Percentiles rank a stretch among this genome's conserved stretches.
These are phyloP conservation scores for Aspergillus floridensis DNA, from an alignment of 2,329 filamentous ascomycete genomes.

Conservation along the genomic window DNA sequence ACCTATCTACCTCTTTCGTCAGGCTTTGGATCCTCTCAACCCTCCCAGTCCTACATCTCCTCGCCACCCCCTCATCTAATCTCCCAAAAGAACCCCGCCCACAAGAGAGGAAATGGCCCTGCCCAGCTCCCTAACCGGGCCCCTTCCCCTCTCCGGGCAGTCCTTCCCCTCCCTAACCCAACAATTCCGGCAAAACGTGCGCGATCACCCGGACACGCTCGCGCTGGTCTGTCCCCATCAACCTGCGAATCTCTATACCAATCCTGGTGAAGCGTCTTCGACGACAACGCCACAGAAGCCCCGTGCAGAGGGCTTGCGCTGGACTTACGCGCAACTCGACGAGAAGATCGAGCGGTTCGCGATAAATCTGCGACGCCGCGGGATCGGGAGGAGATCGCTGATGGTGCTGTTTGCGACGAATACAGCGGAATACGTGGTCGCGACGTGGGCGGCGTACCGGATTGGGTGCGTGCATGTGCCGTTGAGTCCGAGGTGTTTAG, in stretches of 20 bases:
- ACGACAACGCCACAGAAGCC: neutral
- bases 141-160: neutral
- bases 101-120: too few species aligned
- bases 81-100: too few species aligned
- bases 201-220: neutral
- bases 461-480: slow-evolving; percentile 16
- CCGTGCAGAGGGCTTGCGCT: neutral
- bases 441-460: slow-evolving; percentile 17
- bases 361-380: neutral
- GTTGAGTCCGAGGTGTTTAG: slow-evolving; percentile 14
- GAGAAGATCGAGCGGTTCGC: neutral
- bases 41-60: too few species aligned
- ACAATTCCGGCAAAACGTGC: neutral
- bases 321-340: neutral
- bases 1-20: too few species aligned
- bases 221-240: neutral
- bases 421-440: slow-evolving; percentile 17
- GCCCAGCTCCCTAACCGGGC: too few species aligned
- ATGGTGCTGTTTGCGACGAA: slow-evolving; percentile 2
- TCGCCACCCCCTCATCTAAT: too few species aligned
- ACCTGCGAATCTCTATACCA: neutral
- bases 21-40: too few species aligned
- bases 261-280: neutral
- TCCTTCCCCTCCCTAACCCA: neutral
- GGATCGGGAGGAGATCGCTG: neutral